phyloP scores from a whole-genome alignment of 2,329 filamentous ascomycete genomes.

The Colletotrichum sp. region DNA sequence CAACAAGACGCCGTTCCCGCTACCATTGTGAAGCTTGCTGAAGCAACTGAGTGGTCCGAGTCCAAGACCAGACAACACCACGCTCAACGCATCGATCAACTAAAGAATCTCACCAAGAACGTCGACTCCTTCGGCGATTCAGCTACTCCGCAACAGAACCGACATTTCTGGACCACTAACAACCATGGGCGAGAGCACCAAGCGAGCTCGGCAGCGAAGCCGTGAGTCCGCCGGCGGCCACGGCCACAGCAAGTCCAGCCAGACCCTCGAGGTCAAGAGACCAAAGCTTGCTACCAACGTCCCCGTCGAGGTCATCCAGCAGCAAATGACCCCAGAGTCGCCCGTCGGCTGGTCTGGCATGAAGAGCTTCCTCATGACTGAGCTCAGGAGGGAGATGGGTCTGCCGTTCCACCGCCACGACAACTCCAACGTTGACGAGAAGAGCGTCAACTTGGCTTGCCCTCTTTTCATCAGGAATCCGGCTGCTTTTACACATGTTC shows the following conservation, averaged over 20 bases:
- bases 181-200: conserved; percentile 18
- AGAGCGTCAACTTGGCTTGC: conserved; percentile 17
- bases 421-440: conserved; percentile 12
- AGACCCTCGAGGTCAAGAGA: conserved; percentile 1
- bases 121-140: conserved; percentile 3
- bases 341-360: conserved; percentile 6
- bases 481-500: conserved; percentile 12
- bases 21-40: conserved; percentile 13
- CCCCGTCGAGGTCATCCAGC: conserved; percentile 10
- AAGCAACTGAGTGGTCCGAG: conserved; percentile 5
- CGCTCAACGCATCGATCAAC: conserved; percentile 10
- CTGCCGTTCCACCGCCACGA: conserved; percentile 1
- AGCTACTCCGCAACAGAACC: not conserved
- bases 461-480: conserved; percentile 17
- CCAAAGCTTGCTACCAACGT: conserved; percentile 11
- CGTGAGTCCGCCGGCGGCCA: not conserved
- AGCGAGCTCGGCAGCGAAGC: conserved; percentile 19
- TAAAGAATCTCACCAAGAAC: conserved; percentile 11
- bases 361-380: conserved; percentile 18
- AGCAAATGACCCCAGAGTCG: conserved; percentile 1
- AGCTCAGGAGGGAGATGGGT: conserved; percentile 15
- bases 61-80: conserved; percentile 7
- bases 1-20: conserved; percentile 16
- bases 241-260: not conserved
- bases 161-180: not conserved